Evolutionary conservation across 176 grass and related monocot genomes (phyloP), one percentile per base, ranked within the genome.

Genomic region (Avena eriantha): DNA sequence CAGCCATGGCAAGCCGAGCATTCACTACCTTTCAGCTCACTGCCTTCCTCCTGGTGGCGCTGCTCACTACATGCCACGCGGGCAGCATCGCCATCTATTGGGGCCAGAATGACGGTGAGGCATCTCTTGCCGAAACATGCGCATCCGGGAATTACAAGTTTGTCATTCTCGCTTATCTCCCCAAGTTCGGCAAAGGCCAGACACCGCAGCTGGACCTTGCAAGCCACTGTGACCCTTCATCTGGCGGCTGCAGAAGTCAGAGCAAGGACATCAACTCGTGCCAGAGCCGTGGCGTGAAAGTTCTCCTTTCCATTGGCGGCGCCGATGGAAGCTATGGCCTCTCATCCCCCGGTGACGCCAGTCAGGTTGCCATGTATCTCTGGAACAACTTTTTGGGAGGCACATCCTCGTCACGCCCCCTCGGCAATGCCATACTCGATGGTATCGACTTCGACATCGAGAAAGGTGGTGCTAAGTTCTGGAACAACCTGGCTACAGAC

Each of bases 301-400:
- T 97, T 45, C 71, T 97, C 3, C 92, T 96, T 45, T 96, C 92
- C 10, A 81, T 96, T 65, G 94, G 91, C 35, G 92, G 92, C 46
- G 87, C 58, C 23, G 63, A 66, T 5, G 85, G 89, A 8, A 93
- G 79, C 79, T 93, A 96, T 56, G 66, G 81, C 64, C 87, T 96
- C 1, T 56, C 82, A 7, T 96, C 94, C 16, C 16, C 76, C 3
- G 63, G 22, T 0, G 89, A 97, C 18, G 90, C 39, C 39, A 41
- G 39, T 41, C 39, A 41, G 39, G 39, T 41, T 41, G 39, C 39
- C 39, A 41, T 41, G 39, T 41, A 41, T 7, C 39, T 41, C 6
- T 41, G 39, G 39, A 41, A 41, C 39, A 41, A 41, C 39, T 93
- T 84, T 60, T 82, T 96, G 2, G 81, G 91, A 26, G 91, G 87